Percentiles rank a stretch among this genome's conserved stretches.
Evolutionary conservation across 2,329 filamentous ascomycete species (phyloP).

Genomic region (Venturia pyrina): DNA sequence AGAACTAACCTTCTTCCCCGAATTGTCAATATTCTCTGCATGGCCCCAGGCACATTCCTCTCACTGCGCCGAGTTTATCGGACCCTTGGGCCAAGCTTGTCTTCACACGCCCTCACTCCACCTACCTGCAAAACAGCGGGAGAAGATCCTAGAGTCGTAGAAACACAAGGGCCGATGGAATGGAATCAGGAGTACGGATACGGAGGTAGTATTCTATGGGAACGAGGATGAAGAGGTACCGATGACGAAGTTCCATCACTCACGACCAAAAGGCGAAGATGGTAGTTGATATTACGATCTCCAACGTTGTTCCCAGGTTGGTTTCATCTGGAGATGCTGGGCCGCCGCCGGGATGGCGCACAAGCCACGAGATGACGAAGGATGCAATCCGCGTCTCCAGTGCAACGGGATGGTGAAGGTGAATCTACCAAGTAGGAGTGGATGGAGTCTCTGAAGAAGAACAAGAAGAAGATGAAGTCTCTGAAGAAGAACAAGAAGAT

Average conservation of each 20-base stretch:
- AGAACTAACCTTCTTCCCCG: background rate
- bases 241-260: too few relatives aligned
- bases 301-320: background rate
- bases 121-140: background rate
- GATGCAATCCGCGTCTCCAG: background rate
- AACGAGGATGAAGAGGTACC: too few relatives aligned
- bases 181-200: too few relatives aligned
- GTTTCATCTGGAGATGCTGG: background rate
- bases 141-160: background rate
- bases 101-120: background rate
- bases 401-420: background rate
- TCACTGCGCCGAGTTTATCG: background rate
- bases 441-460: too few relatives aligned
- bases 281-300: background rate
- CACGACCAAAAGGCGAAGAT: background rate
- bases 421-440: too few relatives aligned
- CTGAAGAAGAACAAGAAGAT: too few relatives aligned
- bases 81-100: background rate
- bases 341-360: background rate
- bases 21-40: background rate
- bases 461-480: too few relatives aligned
- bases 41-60: too few relatives aligned
- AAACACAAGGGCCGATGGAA: too few relatives aligned
- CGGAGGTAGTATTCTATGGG: too few relatives aligned
- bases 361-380: background rate